Evolutionary conservation across 1,284 basidiomycete species (phyloP).

Genomic region (Ceratobasidium sp.): DNA sequence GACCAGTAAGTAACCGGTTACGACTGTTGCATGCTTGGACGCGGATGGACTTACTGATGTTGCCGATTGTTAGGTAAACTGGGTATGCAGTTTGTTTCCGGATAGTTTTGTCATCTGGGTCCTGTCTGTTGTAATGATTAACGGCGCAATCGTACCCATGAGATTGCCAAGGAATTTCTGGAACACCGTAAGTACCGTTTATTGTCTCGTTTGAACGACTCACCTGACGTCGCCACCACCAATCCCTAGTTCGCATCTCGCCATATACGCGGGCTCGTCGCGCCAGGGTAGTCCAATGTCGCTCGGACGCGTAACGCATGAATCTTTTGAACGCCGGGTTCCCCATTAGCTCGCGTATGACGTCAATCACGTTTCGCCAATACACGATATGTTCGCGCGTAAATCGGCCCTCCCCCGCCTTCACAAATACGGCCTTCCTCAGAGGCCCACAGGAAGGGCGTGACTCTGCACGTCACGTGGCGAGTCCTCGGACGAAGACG

Average conservation of each 20-base stretch:
- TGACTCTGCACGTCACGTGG: no score
- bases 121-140: conserved; percentile 47
- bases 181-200: background rate
- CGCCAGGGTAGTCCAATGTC: background rate
- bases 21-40: conserved; percentile 17
- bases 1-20: conserved; percentile 45
- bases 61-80: conserved; percentile 48
- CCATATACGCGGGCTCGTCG: background rate
- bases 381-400: background rate
- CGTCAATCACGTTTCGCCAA: background rate
- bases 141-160: conserved; percentile 37
- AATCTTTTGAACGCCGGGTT: background rate
- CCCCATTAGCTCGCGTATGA: conserved; percentile 21
- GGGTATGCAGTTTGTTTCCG: conserved; percentile 46
- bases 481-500: no score
- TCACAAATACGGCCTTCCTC: no score
- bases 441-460: no score
- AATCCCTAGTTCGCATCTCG: conserved; percentile 44
- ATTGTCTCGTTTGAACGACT: background rate
- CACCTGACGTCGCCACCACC: conserved; percentile 48
- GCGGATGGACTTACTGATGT: conserved; percentile 40
- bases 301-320: conserved; percentile 1
- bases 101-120: conserved; percentile 45
- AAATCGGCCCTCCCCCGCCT: background rate
- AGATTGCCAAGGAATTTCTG: conserved; percentile 31